phyloP scores from a whole-genome alignment of 805 yeast species.

The Candida alai region DNA sequence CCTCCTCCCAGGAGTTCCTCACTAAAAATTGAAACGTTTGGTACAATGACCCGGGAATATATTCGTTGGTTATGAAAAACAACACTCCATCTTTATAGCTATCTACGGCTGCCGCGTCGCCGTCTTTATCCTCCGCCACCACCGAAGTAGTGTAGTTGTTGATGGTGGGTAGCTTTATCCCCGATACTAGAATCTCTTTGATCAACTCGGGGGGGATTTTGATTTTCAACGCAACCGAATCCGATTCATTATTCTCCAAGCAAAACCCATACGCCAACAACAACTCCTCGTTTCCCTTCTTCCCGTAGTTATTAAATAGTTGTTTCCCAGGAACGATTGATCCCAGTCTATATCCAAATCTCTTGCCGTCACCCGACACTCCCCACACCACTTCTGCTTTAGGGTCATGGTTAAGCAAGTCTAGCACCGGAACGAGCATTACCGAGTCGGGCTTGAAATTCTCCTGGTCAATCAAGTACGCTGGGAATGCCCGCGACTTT shows the following conservation, averaged over 20 bases:
- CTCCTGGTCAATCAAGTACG: slow-evolving; percentile 45
- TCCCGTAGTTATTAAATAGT: slow-evolving; percentile 79
- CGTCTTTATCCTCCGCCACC: slow-evolving; percentile 10
- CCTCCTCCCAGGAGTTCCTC: slow-evolving; percentile 44
- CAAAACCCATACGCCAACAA: slow-evolving; percentile 81
- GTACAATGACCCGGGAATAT: slow-evolving; percentile 43
- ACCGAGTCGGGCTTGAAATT: slow-evolving; percentile 45
- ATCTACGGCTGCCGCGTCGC: slow-evolving; percentile 5
- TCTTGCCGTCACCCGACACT: slow-evolving; percentile 13
- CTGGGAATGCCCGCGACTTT: slow-evolving; percentile 79
- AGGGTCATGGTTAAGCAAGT: slow-evolving; percentile 71
- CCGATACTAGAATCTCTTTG: slow-evolving; percentile 28
- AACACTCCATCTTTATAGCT: slow-evolving; percentile 32
- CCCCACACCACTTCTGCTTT: slow-evolving; percentile 64
- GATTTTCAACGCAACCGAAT: slow-evolving; percentile 56
- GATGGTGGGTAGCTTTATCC: slow-evolving; percentile 34
- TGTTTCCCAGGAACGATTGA: slow-evolving; percentile 38
- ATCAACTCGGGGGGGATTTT: slow-evolving; percentile 41
- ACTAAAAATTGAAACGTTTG: slow-evolving; percentile 54
- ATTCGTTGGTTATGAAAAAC: slow-evolving; percentile 32
- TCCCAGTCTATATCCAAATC: slow-evolving; percentile 36
- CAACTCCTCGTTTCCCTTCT: slow-evolving; percentile 81
- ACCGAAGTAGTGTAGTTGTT: slow-evolving; percentile 39
- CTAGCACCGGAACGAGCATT: slow-evolving; percentile 75
- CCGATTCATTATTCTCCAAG: slow-evolving; percentile 52